Base-by-base conservation (phyloP, 73 alveolate genomes). In the Breviolum minutum region DNA sequence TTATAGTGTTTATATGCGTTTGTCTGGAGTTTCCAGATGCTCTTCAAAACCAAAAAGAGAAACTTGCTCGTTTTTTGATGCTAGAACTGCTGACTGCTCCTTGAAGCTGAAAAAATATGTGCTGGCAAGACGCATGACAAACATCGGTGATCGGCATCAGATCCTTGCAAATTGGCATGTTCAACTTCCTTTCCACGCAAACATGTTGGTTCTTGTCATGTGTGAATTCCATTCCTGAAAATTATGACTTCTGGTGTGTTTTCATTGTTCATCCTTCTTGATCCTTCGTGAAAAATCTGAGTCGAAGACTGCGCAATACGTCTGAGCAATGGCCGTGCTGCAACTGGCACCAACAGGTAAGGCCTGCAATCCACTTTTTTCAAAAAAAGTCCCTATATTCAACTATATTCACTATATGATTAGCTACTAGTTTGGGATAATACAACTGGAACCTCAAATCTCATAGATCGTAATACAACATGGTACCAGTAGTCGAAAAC, bases 81-180 rank as follows among this genome's bases (percentile, higher is more conserved):
- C 19, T 24, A 20, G 7, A 20, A 17, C 26, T 20, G 19, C 80
- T 69, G 19, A 20, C 79, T 20, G 79, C 26, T 4, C 54, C 54
- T 40, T 40, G 19, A 69, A 20, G 26, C 79, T 16, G 79, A 24
- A 74, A 74, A 48, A 29, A 54, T 26, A 12, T 9, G 7, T 32
- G 71, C 92, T 26, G 27, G 63, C 62, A 32, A 61, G 94, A 11
- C 62, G 7, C 96, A 69, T 89, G 96, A 86, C 96, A 89, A 6
- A 89, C 82, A 62, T 89, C 96, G 20, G 96, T 89, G 96, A 89
- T 89, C 29, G 96, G 96, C 96, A 89, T 89, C 87, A 89, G 20
- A 70, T 89, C 96, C 96, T 89, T 81, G 69, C 90, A 48, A n/a
- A n/a, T n/a, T 40, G 0, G 54, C 54, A 40, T 40, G 3, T 3